Percentiles rank a stretch among this genome's conserved stretches.
Conservation (phyloP, 1,139 yeast species). For the Taphrina communis region DNA sequence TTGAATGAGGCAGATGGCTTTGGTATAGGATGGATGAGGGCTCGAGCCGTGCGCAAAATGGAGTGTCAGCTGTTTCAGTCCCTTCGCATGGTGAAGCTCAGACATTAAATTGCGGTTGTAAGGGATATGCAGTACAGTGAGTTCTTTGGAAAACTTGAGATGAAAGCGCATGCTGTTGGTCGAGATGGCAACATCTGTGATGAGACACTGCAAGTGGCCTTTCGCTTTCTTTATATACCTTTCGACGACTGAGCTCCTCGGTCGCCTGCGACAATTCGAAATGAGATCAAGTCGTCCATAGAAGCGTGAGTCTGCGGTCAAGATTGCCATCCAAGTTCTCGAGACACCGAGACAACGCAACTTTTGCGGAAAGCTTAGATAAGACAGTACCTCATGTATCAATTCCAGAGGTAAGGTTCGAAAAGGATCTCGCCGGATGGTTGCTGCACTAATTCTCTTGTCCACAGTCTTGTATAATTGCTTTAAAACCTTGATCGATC, state of each 20-base stretch:
- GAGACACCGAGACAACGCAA: slow-evolving; percentile 4
- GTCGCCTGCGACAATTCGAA: background rate
- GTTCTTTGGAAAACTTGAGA: background rate
- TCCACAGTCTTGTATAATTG: slow-evolving; percentile 10
- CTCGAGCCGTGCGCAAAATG: background rate
- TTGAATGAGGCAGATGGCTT: slow-evolving; percentile 2
- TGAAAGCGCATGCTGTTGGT: slow-evolving; percentile 1
- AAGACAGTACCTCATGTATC: slow-evolving; percentile 17
- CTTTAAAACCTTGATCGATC: background rate
- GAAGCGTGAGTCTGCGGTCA: slow-evolving; percentile 11
- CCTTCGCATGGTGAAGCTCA: background rate
- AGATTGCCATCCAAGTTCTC: slow-evolving; percentile 1
- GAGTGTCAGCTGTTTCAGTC: background rate
- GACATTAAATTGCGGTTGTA: background rate
- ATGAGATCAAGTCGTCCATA: slow-evolving; percentile 13
- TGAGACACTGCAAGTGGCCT: slow-evolving; percentile 3
- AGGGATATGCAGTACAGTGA: slow-evolving; percentile 4
- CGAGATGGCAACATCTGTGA: background rate
- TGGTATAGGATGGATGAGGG: background rate
- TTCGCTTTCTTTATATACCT: slow-evolving; percentile 3
- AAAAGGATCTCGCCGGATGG: slow-evolving; percentile 13
- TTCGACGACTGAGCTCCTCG: background rate
- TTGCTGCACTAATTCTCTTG: slow-evolving; percentile 1
- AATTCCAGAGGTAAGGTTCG: slow-evolving; percentile 15
- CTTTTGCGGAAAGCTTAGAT: slow-evolving; percentile 12